Evolutionary conservation across 257 asterid genomes (phyloP).

Genomic region (Coffea eugenioides): DNA sequence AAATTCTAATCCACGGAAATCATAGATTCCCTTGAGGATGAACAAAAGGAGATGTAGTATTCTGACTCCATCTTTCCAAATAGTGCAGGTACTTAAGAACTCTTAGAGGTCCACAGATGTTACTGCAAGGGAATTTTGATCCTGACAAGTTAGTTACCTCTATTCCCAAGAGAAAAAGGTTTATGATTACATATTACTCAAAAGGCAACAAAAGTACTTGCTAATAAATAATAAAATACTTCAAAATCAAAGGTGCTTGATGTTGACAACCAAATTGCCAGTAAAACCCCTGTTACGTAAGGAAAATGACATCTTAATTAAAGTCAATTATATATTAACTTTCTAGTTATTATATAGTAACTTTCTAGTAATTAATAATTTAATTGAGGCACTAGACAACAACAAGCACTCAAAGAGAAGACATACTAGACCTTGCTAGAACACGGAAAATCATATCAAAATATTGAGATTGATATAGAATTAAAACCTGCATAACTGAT

Average conservation of each 20-base stretch:
- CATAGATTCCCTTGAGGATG: background rate
- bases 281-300: background rate
- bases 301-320: background rate
- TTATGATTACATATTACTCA: background rate
- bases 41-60: too few species aligned
- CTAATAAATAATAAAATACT: background rate
- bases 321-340: background rate
- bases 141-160: background rate
- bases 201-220: too few species aligned
- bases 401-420: background rate
- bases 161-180: too few species aligned
- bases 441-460: background rate
- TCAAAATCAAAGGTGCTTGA: background rate
- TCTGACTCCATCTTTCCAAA: background rate
- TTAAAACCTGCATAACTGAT: background rate
- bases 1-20: background rate
- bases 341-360: too few species aligned
- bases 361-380: too few species aligned
- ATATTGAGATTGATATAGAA: background rate
- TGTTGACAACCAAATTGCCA: background rate
- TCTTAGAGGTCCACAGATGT: background rate
- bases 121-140: background rate
- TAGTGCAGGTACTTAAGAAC: background rate
- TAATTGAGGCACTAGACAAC: background rate
- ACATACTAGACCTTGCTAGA: background rate